Conservation (phyloP, 257 asterid species). For the Solanum sparsipilum region DNA sequence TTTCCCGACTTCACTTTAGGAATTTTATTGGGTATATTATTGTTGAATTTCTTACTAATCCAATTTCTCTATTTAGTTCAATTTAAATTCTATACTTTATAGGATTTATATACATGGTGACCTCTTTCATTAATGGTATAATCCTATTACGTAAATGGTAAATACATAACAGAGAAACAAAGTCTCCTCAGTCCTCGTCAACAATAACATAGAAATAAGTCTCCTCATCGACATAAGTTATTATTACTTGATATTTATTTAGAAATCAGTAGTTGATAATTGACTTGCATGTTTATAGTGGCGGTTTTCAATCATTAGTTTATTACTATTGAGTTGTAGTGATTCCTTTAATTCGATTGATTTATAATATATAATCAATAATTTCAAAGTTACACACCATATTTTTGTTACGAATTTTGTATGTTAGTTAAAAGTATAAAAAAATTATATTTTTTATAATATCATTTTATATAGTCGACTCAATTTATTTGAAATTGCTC, state of each 20-base stretch:
- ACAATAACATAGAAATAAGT: too few relatives aligned
- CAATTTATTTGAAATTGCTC: neutral
- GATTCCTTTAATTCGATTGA: neutral
- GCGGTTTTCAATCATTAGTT: neutral
- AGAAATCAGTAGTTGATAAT: neutral
- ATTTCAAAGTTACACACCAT: too few relatives aligned
- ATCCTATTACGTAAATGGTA: neutral
- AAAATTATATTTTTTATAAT: too few relatives aligned
- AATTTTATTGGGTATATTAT: neutral
- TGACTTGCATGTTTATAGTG: neutral
- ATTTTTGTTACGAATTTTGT: too few relatives aligned
- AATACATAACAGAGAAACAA: too few relatives aligned
- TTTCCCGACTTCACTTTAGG: fast-evolving
- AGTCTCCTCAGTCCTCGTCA: neutral
- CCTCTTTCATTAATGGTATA: neutral
- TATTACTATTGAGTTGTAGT: neutral
- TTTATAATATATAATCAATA: neutral
- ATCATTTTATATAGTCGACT: too few relatives aligned
- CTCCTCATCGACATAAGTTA: neutral
- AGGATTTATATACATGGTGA: neutral
- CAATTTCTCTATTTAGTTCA: neutral
- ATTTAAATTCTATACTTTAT: neutral
- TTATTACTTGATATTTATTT: neutral
- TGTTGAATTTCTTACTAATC: neutral
- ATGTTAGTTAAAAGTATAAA: too few relatives aligned